phyloP scores from a whole-genome alignment of 345 rosid species.

The Eucalyptus rudis region DNA sequence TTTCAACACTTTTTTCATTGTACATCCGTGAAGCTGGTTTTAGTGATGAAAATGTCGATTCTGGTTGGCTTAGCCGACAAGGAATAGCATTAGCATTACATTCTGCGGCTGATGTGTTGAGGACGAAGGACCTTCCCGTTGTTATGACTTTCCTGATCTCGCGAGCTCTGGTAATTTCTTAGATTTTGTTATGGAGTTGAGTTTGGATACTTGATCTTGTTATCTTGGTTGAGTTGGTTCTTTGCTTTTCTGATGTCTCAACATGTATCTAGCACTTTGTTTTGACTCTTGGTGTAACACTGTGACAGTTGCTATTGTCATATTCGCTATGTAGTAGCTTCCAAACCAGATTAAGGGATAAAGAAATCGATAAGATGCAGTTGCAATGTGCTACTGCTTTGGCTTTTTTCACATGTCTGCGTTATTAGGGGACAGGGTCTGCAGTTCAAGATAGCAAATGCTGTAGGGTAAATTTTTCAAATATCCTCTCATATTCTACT shows the following conservation, averaged over 20 bases:
- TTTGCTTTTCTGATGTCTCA: not conserved
- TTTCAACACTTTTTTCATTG: constrained; percentile 79
- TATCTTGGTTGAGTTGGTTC: not conserved
- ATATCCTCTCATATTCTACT: not conserved
- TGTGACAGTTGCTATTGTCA: not conserved
- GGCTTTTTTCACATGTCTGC: not conserved
- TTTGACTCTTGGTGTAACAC: not conserved
- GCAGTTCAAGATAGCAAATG: not conserved
- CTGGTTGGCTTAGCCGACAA: constrained; percentile 92
- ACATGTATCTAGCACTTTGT: not conserved
- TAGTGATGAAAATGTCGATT: constrained; percentile 52
- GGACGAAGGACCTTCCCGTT: constrained; percentile 93
- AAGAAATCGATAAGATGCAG: not conserved
- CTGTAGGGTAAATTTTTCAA: not conserved
- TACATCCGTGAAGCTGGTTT: constrained; percentile 61
- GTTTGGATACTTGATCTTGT: not conserved
- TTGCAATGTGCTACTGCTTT: not conserved
- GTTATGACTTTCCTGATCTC: constrained; percentile 96
- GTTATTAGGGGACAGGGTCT: not conserved
- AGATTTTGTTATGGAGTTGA: not conserved
- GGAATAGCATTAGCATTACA: constrained; percentile 86
- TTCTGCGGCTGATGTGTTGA: constrained; percentile 85
- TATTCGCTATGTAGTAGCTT: not conserved
- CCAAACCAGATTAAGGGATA: not conserved
- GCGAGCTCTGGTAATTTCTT: constrained; percentile 61